These are phyloP conservation scores for Tetrapisispora arboricola DNA, from an alignment of 805 yeast genomes.

Conservation along the genomic window DNA sequence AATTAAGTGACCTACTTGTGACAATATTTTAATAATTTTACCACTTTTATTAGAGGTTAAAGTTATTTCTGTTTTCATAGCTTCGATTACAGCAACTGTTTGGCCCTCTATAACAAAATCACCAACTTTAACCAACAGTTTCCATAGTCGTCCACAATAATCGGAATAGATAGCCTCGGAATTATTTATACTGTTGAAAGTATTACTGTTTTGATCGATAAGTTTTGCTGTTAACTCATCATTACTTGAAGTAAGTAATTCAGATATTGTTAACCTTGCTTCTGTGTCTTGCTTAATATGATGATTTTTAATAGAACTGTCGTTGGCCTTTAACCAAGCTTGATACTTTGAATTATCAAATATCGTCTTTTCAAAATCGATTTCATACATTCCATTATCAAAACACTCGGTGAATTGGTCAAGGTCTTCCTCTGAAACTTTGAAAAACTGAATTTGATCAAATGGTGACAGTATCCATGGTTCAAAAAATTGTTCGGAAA, in stretches of 20 bases:
- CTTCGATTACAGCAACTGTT: conserved; percentile 82
- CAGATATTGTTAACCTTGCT: conserved; percentile 75
- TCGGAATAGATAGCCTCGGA: conserved; percentile 86
- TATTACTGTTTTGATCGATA: conserved; percentile 37
- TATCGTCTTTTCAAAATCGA: conserved; percentile 63
- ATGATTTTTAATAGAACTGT: conserved; percentile 61
- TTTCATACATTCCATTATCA: conserved; percentile 68
- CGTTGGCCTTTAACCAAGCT: conserved; percentile 66
- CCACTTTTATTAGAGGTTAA: conserved; percentile 65
- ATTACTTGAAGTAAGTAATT: conserved; percentile 71
- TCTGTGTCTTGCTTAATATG: conserved; percentile 64
- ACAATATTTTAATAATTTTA: conserved; percentile 61
- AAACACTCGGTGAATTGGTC: conserved; percentile 62
- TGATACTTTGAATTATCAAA: conserved; percentile 76
- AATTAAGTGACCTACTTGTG: conserved; percentile 88
- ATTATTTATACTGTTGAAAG: conserved; percentile 49
- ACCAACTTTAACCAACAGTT: conserved; percentile 71
- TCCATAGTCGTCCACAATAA: conserved; percentile 97
- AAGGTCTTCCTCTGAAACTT: conserved; percentile 76
- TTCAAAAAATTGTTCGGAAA: conserved; percentile 53
- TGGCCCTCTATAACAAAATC: conserved; percentile 65
- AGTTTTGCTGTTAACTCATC: conserved; percentile 46
- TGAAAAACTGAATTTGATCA: conserved; percentile 91
- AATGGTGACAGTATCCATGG: conserved; percentile 93
- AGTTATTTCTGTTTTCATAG: conserved; percentile 97